Conservation (phyloP, 148 eudicot genomes). For the Nyssa sinensis region DNA sequence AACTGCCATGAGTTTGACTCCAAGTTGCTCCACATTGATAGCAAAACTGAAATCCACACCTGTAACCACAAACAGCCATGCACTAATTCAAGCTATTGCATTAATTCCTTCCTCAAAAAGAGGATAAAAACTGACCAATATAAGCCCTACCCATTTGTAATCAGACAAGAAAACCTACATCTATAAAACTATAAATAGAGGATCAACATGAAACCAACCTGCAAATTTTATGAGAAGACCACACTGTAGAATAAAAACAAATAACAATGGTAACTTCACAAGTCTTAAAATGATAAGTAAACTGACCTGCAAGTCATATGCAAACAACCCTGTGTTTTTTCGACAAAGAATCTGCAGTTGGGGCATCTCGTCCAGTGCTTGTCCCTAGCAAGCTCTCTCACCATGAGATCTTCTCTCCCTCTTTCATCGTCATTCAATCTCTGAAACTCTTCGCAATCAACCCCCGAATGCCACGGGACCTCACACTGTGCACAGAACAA, state of each 20-base stretch:
- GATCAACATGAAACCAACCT: too few relatives aligned
- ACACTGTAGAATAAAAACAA: not conserved
- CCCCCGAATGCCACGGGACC: constrained; percentile 58
- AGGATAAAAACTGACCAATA: not conserved
- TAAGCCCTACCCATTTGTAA: too few relatives aligned
- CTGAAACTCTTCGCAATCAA: constrained; percentile 49
- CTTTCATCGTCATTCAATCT: constrained; percentile 34
- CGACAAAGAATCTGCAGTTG: constrained; percentile 46
- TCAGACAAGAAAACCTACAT: too few relatives aligned
- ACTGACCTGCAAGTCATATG: constrained; percentile 58
- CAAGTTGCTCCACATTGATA: not conserved
- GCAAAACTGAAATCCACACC: constrained; percentile 9
- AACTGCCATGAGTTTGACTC: not conserved
- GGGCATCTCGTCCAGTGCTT: constrained; percentile 59
- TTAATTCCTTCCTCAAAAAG: constrained; percentile 4
- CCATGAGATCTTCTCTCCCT: constrained; percentile 46
- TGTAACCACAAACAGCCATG: not conserved
- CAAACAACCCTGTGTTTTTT: constrained; percentile 56
- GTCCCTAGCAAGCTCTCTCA: constrained; percentile 54
- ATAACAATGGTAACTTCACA: too few relatives aligned
- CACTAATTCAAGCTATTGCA: not conserved
- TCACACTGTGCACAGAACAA: constrained; percentile 58
- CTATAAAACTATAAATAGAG: too few relatives aligned
- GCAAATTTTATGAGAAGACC: not conserved
- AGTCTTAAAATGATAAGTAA: not conserved